These are phyloP conservation scores for Ostreobium quekettii DNA, from an alignment of 139 green algal genomes.

Conservation along the genomic window DNA sequence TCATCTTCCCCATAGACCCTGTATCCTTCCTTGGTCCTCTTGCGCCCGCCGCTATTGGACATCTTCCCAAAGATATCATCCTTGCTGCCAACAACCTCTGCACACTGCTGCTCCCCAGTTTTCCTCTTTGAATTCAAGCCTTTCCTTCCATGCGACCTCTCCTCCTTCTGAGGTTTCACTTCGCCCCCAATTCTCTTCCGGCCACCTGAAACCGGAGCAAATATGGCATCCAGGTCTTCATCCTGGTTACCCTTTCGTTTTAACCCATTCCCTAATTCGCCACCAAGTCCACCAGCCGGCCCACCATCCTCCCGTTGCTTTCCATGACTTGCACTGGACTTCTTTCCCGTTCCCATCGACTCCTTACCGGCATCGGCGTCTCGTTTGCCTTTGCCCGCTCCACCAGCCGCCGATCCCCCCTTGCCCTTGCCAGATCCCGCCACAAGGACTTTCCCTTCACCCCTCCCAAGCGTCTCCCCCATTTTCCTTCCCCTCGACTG, in stretches of 20 bases:
- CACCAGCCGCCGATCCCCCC: background rate
- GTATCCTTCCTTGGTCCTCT: background rate
- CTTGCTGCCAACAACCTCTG: background rate
- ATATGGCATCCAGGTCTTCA: background rate
- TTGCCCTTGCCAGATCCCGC: background rate
- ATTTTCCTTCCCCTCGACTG: conserved; percentile 5
- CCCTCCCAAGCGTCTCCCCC: background rate
- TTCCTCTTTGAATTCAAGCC: background rate
- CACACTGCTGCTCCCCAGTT: background rate
- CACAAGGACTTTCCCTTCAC: background rate
- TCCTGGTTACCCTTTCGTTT: background rate
- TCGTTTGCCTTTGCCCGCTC: background rate
- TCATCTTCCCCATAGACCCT: background rate
- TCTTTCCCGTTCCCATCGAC: background rate
- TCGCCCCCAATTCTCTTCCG: no score
- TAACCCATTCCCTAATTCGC: background rate
- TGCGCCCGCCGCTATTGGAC: background rate
- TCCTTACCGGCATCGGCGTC: background rate
- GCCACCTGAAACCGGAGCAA: background rate
- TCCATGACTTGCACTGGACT: background rate
- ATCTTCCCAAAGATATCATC: conserved; percentile 5
- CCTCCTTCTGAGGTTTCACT: background rate
- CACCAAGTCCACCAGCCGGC: no score
- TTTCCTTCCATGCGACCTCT: background rate
- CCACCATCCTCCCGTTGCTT: background rate